phyloP scores from a whole-genome alignment of 495 filamentous ascomycete genomes.

The Annulohypoxylon stygium region DNA sequence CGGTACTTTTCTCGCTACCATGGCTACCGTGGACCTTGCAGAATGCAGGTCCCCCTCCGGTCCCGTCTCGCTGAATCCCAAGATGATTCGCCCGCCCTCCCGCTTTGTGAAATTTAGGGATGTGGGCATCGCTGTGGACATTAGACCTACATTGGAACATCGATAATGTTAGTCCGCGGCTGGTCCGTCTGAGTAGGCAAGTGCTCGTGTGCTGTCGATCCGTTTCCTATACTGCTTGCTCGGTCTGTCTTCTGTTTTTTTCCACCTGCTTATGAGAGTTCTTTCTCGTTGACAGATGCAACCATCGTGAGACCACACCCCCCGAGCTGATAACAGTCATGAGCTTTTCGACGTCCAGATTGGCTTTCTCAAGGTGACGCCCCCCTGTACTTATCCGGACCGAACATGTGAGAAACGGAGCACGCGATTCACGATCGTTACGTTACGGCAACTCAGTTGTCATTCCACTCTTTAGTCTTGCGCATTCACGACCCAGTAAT shows the following conservation, averaged over 20 bases:
- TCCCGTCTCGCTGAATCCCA: conserved; percentile 1
- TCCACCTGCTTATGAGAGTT: conserved; percentile 30
- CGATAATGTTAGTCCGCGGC: conserved; percentile 24
- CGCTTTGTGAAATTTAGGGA: conserved; percentile 28
- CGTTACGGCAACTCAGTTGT: conserved; percentile 41
- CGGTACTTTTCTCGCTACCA: background rate
- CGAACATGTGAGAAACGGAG: conserved; percentile 31
- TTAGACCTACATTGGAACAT: conserved; percentile 4
- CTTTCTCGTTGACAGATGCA: conserved; percentile 28
- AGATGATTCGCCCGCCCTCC: conserved; percentile 33
- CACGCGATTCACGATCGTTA: conserved; percentile 46
- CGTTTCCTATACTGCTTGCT: conserved; percentile 37
- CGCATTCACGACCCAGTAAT: conserved; percentile 20
- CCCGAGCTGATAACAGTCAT: conserved; percentile 32
- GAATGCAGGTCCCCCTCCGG: conserved; percentile 4
- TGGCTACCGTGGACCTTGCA: conserved; percentile 33
- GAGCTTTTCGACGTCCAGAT: conserved; percentile 36
- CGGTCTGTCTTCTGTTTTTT: conserved; percentile 17
- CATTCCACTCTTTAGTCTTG: conserved; percentile 39
- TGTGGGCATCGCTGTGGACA: conserved; percentile 13
- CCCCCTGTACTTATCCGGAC: conserved; percentile 33
- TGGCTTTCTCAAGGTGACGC: conserved; percentile 36
- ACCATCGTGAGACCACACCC: conserved; percentile 31
- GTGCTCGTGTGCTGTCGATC: conserved; percentile 42
- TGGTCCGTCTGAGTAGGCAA: conserved; percentile 25